These are phyloP conservation scores for Arachis stenosperma DNA, from an alignment of 306 rosid genomes.

Conservation along the genomic window DNA sequence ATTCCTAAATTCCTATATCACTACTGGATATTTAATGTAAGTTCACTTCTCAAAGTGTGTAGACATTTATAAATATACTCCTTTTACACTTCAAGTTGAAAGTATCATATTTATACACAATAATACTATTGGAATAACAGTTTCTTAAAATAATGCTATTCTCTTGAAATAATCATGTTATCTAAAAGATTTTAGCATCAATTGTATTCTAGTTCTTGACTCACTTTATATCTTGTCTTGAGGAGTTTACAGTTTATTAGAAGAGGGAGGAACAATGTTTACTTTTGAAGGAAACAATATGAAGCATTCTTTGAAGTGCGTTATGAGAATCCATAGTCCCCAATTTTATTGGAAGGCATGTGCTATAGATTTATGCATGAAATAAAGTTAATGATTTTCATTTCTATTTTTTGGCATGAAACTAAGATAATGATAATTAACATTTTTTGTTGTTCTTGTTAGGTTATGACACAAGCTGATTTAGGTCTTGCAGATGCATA, in stretches of 20 bases:
- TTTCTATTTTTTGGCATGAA: not conserved
- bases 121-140: no score
- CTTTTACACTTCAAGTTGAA: no score
- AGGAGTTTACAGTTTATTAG: constrained; percentile 58
- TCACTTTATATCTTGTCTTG: constrained; percentile 22
- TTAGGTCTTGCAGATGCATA: constrained; percentile 79
- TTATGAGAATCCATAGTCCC: constrained; percentile 65
- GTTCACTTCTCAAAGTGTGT: constrained; percentile 29
- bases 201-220: no score
- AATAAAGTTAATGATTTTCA: not conserved
- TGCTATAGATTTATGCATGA: constrained; percentile 14
- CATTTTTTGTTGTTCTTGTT: constrained; percentile 8
- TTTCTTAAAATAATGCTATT: no score
- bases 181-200: no score
- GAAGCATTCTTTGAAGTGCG: constrained; percentile 50
- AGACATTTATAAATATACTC: no score
- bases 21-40: constrained; percentile 78
- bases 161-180: no score
- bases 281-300: constrained; percentile 68
- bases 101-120: no score
- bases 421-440: not conserved
- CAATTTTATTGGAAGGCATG: constrained; percentile 95
- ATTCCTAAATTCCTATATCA: constrained; percentile 61
- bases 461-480: constrained; percentile 75
- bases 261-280: constrained; percentile 91